Base-by-base conservation (phyloP, 106 monocot species). In the Agapanthus africanus region DNA sequence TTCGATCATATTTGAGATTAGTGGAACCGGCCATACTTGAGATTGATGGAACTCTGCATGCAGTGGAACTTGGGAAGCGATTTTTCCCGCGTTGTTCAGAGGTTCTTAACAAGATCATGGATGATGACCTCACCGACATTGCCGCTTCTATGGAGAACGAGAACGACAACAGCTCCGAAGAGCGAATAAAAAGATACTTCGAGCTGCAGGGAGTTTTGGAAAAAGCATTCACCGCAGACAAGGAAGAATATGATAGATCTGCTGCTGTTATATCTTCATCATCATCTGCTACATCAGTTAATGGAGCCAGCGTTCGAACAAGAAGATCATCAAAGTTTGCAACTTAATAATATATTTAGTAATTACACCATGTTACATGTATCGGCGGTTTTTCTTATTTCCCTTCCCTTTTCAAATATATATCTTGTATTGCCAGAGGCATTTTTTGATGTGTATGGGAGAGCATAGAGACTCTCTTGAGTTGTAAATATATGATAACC, bases 61-160 rank as follows among this genome's bases (percentile, higher is more conserved):
- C 72, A 93, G 93, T 93, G 74, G 86, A 89, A 60, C 79, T 89
- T 8, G 93, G 86, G 19, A 89, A 80, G 66, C 78, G 75, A 15
- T 93, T 74, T 52, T 93, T 93, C 46, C 93, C 86, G 0, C 68
- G 81, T 1, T 93, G 93, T 77, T 86, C 93, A 2, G 61, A 46
- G 35, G 84, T 89, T 10, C 74, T 93, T 21, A 73, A 89, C 65
- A 74, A 84, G 72, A 75, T 94, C 37, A 90, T 91, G 90, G 90
- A 88, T 34, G 90, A 94, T 30, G 82, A 87, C 11, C 11, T 25
- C 4, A 7, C 34, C 9, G 84, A 85, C 0, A 40, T 87, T 23
- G 46, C 74, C 31, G 76, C 26, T 15, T 54, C 66, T n/a, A n/a
- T n/a, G n/a, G n/a, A n/a, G n/a, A n/a, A n/a, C 15, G 78, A 35